Percentiles rank a stretch among this genome's conserved stretches.
Evolutionary conservation across 2,329 filamentous ascomycete species (phyloP).

Genomic region (Fusarium metavorans): DNA sequence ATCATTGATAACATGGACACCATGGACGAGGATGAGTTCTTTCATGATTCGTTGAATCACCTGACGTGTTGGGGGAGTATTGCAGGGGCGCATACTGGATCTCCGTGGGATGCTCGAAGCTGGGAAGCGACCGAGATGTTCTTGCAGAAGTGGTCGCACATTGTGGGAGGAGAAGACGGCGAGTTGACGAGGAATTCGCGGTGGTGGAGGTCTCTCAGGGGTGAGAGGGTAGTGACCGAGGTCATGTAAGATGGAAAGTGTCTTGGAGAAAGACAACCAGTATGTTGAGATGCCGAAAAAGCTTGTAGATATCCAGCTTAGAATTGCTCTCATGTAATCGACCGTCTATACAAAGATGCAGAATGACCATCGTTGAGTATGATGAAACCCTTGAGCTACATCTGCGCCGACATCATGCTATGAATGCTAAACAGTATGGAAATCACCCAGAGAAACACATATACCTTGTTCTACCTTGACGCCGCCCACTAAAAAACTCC

Average conservation of each 20-base stretch:
- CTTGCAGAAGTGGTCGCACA: slow-evolving; percentile 44
- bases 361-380: slow-evolving; percentile 9
- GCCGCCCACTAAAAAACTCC: slow-evolving; percentile 22
- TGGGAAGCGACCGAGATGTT: slow-evolving; percentile 48
- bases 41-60: slow-evolving; percentile 46
- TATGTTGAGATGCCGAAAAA: neutral
- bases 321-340: slow-evolving; percentile 20
- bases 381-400: slow-evolving; percentile 10
- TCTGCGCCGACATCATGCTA: slow-evolving; percentile 15
- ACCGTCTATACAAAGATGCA: slow-evolving; percentile 34
- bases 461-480: slow-evolving; percentile 40
- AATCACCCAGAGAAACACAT: slow-evolving; percentile 8
- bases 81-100: slow-evolving; percentile 40
- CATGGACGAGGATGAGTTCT: slow-evolving; percentile 46
- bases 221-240: slow-evolving; percentile 39
- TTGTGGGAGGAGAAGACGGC: slow-evolving; percentile 46
- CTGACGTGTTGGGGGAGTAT: slow-evolving; percentile 46
- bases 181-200: slow-evolving; percentile 45
- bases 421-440: slow-evolving; percentile 10
- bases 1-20: slow-evolving; percentile 38
- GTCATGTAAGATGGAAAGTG: slow-evolving; percentile 15
- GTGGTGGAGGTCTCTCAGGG: slow-evolving; percentile 46
- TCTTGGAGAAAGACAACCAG: neutral
- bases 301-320: slow-evolving; percentile 10
- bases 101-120: slow-evolving; percentile 46